Conservation (phyloP, 106 monocot genomes). For the Allium sativum region DNA sequence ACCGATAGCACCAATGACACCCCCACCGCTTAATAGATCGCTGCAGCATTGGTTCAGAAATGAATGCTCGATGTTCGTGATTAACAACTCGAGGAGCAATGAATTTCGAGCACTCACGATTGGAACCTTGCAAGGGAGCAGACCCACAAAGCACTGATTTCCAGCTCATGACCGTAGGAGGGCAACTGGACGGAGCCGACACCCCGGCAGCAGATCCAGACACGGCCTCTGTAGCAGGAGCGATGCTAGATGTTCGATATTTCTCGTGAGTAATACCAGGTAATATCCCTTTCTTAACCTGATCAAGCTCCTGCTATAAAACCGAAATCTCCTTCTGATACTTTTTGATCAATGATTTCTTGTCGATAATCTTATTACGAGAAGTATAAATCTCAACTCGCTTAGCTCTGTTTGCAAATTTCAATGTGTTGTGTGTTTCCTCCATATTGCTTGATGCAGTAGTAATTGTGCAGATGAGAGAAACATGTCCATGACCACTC, state of each 20-base stretch:
- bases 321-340: slow-evolving; percentile 94
- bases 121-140: slow-evolving; percentile 77
- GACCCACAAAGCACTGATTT: slow-evolving; percentile 87
- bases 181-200: too few species aligned
- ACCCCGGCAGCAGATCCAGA: too few species aligned
- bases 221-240: too few species aligned
- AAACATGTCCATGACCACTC: slow-evolving; percentile 92
- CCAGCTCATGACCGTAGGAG: slow-evolving; percentile 92
- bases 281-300: slow-evolving; percentile 71
- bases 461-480: slow-evolving; percentile 94
- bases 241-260: slow-evolving; percentile 63
- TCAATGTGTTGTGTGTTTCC: slow-evolving; percentile 97
- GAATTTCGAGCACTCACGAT: slow-evolving; percentile 60
- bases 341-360: slow-evolving; percentile 97
- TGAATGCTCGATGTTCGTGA: too few species aligned
- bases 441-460: slow-evolving; percentile 96
- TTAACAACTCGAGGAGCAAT: too few species aligned
- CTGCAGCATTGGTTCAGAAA: too few species aligned
- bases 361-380: slow-evolving; percentile 96
- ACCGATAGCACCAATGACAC: too few species aligned
- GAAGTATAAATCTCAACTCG: slow-evolving; percentile 94
- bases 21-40: too few species aligned
- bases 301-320: slow-evolving; percentile 84
- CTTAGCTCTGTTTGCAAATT: slow-evolving; percentile 99
- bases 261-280: slow-evolving; percentile 72